Percentiles rank a stretch among this genome's conserved stretches.
Evolutionary conservation across 768 basidiomycete species (phyloP).

Genomic region (Lentinula sp.): DNA sequence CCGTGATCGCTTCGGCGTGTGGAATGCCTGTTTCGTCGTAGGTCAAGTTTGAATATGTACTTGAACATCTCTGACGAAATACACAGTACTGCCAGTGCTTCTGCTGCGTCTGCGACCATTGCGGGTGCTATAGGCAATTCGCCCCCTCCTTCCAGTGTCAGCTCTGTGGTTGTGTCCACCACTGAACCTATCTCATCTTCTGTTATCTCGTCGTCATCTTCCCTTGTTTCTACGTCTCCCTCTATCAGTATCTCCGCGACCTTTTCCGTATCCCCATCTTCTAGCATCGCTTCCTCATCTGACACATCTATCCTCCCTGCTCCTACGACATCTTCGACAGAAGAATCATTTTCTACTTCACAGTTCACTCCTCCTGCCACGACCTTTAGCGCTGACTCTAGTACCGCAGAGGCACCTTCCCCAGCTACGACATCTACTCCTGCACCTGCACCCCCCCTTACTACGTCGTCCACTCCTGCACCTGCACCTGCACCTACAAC

Average conservation of each 20-base stretch:
- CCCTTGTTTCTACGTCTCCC: constrained; percentile 15
- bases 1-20: constrained; percentile 37
- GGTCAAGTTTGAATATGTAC: background rate
- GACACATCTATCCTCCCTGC: background rate
- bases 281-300: background rate
- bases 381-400: constrained; percentile 11
- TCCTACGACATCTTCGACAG: background rate
- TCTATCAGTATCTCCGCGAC: constrained; percentile 8
- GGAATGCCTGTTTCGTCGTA: constrained; percentile 20
- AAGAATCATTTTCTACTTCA: constrained; percentile 9
- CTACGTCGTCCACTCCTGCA: constrained; percentile 10
- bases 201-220: constrained; percentile 10
- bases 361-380: constrained; percentile 10
- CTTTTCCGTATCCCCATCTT: constrained; percentile 4
- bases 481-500: constrained; percentile 13
- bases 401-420: constrained; percentile 7
- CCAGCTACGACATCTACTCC: constrained; percentile 11
- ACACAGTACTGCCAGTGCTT: constrained; percentile 5
- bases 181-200: constrained; percentile 3
- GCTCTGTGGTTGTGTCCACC: constrained; percentile 4
- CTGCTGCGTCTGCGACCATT: constrained; percentile 1
- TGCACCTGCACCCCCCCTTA: constrained; percentile 10
- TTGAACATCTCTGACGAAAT: background rate
- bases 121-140: constrained; percentile 2
- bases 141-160: constrained; percentile 8